Evolutionary conservation across 371 early-diverging fungal genomes (phyloP), one percentile per base, ranked within the genome.

Genomic region (Syncephalastrum sp.): DNA sequence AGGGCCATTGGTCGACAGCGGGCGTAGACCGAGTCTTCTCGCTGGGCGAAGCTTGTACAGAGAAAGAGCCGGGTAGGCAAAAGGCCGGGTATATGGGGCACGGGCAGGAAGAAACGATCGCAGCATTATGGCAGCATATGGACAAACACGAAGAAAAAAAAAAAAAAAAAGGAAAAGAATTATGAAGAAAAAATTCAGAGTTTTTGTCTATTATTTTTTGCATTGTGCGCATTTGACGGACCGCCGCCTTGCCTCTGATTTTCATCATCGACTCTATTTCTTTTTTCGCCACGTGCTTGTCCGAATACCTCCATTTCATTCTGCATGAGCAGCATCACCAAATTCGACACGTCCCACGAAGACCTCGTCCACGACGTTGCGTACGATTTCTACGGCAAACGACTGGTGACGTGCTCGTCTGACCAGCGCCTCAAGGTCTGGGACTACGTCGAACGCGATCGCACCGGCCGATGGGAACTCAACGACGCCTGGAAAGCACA

Each of bases 361-460:
- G 97, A 97, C 75, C 82, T 97, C 47, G 89, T 97, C 55, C 97
- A 96, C 68, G 94, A 92, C 60, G 72, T 97, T 17, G 78, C 87
- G 3, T 96, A 94, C 69, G 92, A 96, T 74, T 94, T 82, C 69
- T 96, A 96, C 72, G 97, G 98, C 5, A 91, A 88, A 59, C 74
- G 94, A 53, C 76, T 97, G 4, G 86, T 86, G 44, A 94, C 96
- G 0, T 91, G 93, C 53, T 91, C 94, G 3, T 94, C 96, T 5
- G 98, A 97, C 75, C 92, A 91, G 56, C 83, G 86, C 57, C 69
- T 96, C 61, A 96, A 96, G 81, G 90, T 97, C 19, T 96, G 93
- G 93, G 94, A 94, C 68, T 84, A 84, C 61, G 58, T 72, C 43
- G 78, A 78, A 60, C 42, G 63, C 25, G 80, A 85, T 61, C 84